A percentile compares a stretch with the other conserved stretches of the same genome.
These are phyloP conservation scores for Penstemon barbatus DNA, from an alignment of 257 asterid genomes.

Conservation along the genomic window DNA sequence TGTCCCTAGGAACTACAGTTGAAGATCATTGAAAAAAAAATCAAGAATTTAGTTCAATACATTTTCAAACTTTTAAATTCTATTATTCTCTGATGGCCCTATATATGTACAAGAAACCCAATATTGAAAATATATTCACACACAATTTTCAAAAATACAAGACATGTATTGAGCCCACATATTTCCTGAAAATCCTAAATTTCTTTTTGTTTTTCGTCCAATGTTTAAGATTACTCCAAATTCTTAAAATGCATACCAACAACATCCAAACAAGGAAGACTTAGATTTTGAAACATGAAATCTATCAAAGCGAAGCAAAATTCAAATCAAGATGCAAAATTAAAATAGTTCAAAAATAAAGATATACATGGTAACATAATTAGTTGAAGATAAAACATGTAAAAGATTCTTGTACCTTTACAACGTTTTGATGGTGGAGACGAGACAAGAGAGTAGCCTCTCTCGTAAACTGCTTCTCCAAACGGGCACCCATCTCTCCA, in stretches of 20 bases:
- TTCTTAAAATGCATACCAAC: too few relatives aligned
- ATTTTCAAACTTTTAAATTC: background rate
- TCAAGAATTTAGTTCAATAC: background rate
- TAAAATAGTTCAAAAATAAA: background rate
- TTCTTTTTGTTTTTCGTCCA: too few relatives aligned
- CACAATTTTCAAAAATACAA: too few relatives aligned
- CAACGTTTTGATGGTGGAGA: constrained; percentile 60
- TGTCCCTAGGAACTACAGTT: constrained; percentile 63
- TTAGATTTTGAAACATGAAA: background rate
- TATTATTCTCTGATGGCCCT: too few relatives aligned
- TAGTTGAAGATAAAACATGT: background rate
- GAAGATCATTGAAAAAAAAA: constrained; percentile 18
- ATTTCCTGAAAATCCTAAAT: too few relatives aligned
- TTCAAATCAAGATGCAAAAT: background rate
- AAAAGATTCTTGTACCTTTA: constrained; percentile 43
- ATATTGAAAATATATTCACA: too few relatives aligned
- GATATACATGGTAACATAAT: background rate
- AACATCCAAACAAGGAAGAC: background rate
- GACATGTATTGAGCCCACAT: too few relatives aligned
- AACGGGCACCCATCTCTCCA: constrained; percentile 45
- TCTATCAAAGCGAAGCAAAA: background rate
- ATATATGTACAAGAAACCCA: too few relatives aligned
- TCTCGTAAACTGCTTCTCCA: constrained; percentile 63
- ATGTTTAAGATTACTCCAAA: too few relatives aligned
- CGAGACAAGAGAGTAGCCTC: constrained; percentile 71